A percentile compares a stretch with the other conserved stretches of the same genome.
phyloP scores from a whole-genome alignment of 2,329 filamentous ascomycete species.

The Trichoderma koningii region DNA sequence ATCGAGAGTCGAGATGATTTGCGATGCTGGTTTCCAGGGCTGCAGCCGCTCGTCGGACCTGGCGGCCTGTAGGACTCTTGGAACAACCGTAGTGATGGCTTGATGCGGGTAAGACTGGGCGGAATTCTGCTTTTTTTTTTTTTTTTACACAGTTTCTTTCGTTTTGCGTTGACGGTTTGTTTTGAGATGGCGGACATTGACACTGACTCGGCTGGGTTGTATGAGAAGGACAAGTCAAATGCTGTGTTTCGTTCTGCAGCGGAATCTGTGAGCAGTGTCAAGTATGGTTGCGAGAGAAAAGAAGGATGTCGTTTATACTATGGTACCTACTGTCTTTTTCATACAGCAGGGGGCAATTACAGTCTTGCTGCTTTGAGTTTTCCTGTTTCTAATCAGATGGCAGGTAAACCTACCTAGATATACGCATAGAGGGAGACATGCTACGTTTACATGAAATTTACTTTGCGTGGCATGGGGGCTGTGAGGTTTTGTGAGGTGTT shows the following conservation, averaged over 20 bases:
- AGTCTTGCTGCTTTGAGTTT: too few relatives aligned
- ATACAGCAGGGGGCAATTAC: too few relatives aligned
- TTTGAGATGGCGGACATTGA: conserved; percentile 1
- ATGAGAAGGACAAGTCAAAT: not conserved
- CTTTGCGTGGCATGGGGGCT: too few relatives aligned
- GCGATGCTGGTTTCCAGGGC: not conserved
- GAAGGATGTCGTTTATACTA: conserved; percentile 3
- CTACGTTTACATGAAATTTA: too few relatives aligned
- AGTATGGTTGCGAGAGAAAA: conserved; percentile 7
- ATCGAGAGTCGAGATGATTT: not conserved
- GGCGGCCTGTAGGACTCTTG: not conserved
- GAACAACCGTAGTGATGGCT: not conserved
- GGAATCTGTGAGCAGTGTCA: conserved; percentile 2
- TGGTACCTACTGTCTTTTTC: too few relatives aligned
- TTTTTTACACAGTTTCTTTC: not conserved
- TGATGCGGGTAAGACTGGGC: not conserved
- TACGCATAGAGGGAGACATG: too few relatives aligned
- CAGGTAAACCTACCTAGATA: too few relatives aligned
- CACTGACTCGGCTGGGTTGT: not conserved
- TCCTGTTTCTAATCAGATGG: too few relatives aligned
- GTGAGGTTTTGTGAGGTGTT: too few relatives aligned
- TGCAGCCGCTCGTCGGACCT: not conserved
- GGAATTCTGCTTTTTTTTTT: not conserved
- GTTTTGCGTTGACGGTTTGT: not conserved
- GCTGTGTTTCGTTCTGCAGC: not conserved